Conservation (phyloP, 176 grass and related monocot species). For the Eragrostis curvula region DNA sequence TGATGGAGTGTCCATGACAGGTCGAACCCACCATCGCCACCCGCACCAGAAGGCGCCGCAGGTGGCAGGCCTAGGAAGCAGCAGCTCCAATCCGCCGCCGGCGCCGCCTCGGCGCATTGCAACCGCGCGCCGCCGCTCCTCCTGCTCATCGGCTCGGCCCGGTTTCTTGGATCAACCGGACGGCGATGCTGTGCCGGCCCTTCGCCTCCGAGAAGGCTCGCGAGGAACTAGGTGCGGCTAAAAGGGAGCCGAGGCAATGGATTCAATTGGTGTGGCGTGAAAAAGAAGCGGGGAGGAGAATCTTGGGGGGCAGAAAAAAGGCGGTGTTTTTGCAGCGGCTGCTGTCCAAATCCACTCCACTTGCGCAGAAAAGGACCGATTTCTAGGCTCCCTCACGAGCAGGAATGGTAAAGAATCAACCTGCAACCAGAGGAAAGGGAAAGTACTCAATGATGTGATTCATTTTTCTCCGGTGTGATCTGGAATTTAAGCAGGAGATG, state of each 20-base stretch:
- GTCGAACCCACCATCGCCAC: constrained; percentile 35
- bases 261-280: constrained; percentile 42
- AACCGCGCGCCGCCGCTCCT: constrained; percentile 33
- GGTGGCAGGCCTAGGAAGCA: constrained; percentile 50
- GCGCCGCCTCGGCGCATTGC: constrained; percentile 40
- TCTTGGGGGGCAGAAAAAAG: constrained; percentile 13
- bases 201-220: background rate
- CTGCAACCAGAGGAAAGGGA: constrained; percentile 27
- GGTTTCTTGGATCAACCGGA: constrained; percentile 8
- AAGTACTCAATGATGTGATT: background rate
- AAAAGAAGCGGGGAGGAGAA: constrained; percentile 49
- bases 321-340: constrained; percentile 21
- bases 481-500: background rate
- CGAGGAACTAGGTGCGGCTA: background rate
- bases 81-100: constrained; percentile 43
- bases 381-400: background rate
- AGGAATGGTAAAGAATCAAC: constrained; percentile 40
- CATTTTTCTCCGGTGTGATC: constrained; percentile 32
- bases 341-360: constrained; percentile 19
- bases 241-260: constrained; percentile 19
- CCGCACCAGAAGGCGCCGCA: background rate
- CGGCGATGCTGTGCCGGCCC: background rate
- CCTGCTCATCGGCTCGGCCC: constrained; percentile 30
- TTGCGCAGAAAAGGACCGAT: constrained; percentile 19
- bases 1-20: constrained; percentile 56